Evolutionary conservation across 2,329 filamentous ascomycete genomes (phyloP), one percentile per base, ranked within the genome.

Genomic region (Peltaster fructicola): DNA sequence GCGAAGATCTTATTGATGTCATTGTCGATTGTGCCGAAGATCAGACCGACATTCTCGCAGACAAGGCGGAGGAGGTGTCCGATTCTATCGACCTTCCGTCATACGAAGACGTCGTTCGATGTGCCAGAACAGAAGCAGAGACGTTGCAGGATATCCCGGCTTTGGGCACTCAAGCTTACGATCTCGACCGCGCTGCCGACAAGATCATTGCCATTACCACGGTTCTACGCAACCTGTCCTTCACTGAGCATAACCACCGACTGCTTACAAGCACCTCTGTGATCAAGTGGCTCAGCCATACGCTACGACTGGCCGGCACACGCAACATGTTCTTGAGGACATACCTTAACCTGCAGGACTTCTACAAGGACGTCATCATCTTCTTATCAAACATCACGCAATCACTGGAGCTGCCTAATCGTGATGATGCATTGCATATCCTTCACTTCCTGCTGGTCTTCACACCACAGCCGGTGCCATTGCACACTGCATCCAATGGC

Each of bases 301-400:
- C 84, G 4, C 82, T 95, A 34, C 66, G 82, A 31, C 79, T 88
- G 37, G 62, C 95, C 8, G 88, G 85, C 15, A 93, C 84, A 4
- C 74, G 82, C 8, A 81, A 81, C 38, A 79, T 85, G 63, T 64
- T 95, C 15, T 56, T 95, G 20, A 71, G 81, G 18, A 80, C 73
- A 3, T 67, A 88, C 36, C 62, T 67, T 43, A 92, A 93, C 51
- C 88, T 78, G 1, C 59, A 93, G 36, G 88, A 98, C 50, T 85
- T 95, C 41, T 91, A 93, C 79, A 98, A 98, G 53, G 88, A 98
- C 48, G 61, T 82, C 15, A 69, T 95, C 30, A 74, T 81, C 9
- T 71, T 91, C 37, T 60, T 98, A 27, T 93, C 85, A 29, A 95
- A 98, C 48, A 41, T 51, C 31, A 69, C 90, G 23, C 73, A 82